A percentile compares a stretch with the other conserved stretches of the same genome.
Conservation (phyloP, 2,329 filamentous ascomycete genomes). For the Cercospora brassicicola region DNA sequence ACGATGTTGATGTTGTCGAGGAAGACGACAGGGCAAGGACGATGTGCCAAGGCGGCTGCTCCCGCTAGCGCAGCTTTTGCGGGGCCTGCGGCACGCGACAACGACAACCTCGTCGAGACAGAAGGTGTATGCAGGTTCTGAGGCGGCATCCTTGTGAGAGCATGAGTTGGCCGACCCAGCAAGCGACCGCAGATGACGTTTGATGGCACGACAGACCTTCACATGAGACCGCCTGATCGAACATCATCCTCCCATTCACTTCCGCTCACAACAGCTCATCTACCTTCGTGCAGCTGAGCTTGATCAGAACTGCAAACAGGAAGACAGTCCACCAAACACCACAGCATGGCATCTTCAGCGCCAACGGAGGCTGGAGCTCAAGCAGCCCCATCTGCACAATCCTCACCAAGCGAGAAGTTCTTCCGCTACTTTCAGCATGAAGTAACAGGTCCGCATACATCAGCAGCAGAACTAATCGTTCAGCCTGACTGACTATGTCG, state of each 20-base stretch:
- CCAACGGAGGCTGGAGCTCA: conserved; percentile 2
- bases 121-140: not conserved
- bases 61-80: not conserved
- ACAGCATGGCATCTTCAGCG: conserved; percentile 19
- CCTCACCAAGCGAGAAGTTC: conserved; percentile 70
- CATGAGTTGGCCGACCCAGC: not conserved
- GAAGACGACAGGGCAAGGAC: not conserved
- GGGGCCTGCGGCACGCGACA: not conserved
- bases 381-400: conserved; percentile 14
- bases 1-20: not conserved
- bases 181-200: not conserved
- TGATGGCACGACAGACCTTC: not conserved
- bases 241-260: not conserved
- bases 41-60: not conserved
- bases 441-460: conserved; percentile 59
- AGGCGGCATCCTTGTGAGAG: not conserved
- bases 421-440: conserved; percentile 80
- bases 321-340: not conserved
- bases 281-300: not conserved
- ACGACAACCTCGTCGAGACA: not conserved
- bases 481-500: conserved; percentile 12
- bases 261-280: not conserved
- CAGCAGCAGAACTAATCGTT: not conserved
- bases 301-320: not conserved
- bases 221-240: not conserved